phyloP scores from a whole-genome alignment of 139 green algal genomes.

The Chlorella sp. region DNA sequence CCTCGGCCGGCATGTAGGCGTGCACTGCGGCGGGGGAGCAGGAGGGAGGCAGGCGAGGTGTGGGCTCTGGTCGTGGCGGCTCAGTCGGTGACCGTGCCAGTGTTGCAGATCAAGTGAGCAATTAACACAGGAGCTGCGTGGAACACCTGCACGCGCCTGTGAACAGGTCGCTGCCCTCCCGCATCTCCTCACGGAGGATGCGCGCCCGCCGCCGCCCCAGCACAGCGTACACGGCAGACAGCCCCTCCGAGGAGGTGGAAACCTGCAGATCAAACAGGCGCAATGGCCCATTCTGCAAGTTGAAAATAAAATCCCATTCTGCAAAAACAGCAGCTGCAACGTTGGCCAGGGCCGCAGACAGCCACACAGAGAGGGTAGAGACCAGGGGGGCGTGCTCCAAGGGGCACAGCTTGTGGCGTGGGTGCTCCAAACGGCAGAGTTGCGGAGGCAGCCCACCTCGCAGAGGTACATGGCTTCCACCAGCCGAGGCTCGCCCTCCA shows the following conservation, averaged over 20 bases:
- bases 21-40: constrained; percentile 49
- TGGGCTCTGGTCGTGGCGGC: no score
- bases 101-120: no score
- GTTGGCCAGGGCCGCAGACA: no score
- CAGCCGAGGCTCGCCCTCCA: constrained; percentile 81
- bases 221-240: constrained; percentile 83
- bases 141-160: constrained; percentile 43
- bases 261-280: no score
- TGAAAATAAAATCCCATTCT: no score
- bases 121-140: no score
- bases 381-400: no score
- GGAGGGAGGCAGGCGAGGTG: no score
- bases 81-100: no score
- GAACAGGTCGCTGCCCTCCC: constrained; percentile 95
- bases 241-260: constrained; percentile 60
- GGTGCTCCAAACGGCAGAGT: background rate
- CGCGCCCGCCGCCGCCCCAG: constrained; percentile 77
- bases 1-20: constrained; percentile 88
- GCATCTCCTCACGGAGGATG: constrained; percentile 90
- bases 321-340: no score
- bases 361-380: no score
- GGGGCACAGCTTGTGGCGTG: background rate
- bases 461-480: constrained; percentile 96
- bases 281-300: no score
- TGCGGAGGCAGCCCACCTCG: constrained; percentile 52